phyloP scores from a whole-genome alignment of 257 asterid genomes.

The Solanum pennellii region DNA sequence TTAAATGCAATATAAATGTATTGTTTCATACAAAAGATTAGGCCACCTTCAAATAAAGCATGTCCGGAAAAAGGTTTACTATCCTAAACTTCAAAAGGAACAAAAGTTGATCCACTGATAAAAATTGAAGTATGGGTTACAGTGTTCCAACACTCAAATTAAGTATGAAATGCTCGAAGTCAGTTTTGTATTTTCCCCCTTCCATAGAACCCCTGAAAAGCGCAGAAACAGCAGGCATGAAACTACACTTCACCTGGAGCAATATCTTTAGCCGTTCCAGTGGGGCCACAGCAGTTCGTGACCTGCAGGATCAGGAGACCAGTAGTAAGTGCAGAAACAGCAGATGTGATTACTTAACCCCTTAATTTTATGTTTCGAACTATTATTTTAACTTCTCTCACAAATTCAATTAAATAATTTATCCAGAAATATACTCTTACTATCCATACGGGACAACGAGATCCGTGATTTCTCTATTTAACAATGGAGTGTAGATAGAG shows the following conservation, averaged over 20 bases:
- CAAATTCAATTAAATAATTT: not conserved
- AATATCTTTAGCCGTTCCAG: constrained; percentile 86
- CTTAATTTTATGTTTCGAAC: not conserved
- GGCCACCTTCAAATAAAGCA: not conserved
- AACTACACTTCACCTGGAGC: constrained; percentile 55
- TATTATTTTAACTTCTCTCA: not conserved
- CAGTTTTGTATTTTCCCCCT: not conserved
- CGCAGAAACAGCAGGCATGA: not conserved
- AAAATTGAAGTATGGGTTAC: not conserved
- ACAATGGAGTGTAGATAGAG: not conserved
- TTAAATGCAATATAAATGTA: not conserved
- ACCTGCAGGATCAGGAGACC: constrained; percentile 37
- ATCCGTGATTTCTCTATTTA: not conserved
- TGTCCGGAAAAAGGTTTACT: not conserved
- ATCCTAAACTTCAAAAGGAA: not conserved
- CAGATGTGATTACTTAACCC: not conserved
- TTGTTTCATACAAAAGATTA: not conserved
- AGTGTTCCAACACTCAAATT: not conserved
- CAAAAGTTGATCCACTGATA: not conserved
- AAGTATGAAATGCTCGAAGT: not conserved
- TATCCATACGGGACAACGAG: not conserved
- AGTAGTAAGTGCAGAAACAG: not conserved
- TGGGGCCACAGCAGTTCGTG: constrained; percentile 99
- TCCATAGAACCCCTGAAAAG: not conserved
- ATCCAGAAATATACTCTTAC: not conserved